A percentile compares a stretch with the other conserved stretches of the same genome.
These are phyloP conservation scores for Boletus rufocinnamomeus DNA, from an alignment of 768 basidiomycete species.

Conservation along the genomic window DNA sequence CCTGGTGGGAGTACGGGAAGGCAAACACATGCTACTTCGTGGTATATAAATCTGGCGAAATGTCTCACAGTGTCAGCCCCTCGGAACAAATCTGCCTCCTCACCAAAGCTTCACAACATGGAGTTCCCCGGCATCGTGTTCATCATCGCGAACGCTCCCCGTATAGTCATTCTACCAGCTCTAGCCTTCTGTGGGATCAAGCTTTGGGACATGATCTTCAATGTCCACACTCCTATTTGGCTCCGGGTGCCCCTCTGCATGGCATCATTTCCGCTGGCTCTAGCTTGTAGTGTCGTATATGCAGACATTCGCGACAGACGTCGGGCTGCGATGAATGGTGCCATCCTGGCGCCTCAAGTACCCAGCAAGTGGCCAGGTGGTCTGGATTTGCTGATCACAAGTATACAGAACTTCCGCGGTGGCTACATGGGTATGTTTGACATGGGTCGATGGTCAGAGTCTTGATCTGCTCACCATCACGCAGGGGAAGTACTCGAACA, in stretches of 20 bases:
- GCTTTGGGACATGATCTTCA: conserved; percentile 12
- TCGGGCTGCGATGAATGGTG: conserved; percentile 25
- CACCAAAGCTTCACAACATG: conserved; percentile 18
- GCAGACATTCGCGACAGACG: conserved; percentile 16
- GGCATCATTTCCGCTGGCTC: conserved; percentile 27
- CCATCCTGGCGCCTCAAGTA: conserved; percentile 37
- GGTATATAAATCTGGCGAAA: conserved; percentile 8
- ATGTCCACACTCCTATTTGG: conserved; percentile 18
- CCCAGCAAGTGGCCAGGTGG: conserved; percentile 39
- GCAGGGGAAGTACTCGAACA: conserved; percentile 34
- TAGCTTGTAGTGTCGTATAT: conserved; percentile 19
- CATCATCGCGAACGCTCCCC: conserved; percentile 29
- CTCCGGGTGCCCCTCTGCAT: conserved; percentile 18
- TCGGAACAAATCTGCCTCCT: neutral
- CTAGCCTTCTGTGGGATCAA: conserved; percentile 18
- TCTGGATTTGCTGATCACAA: conserved; percentile 33
- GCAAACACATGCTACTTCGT: conserved; percentile 13
- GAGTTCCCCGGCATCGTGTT: conserved; percentile 36
- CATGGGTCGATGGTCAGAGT: neutral
- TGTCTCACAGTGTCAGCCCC: conserved; percentile 1
- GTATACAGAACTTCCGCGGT: conserved; percentile 24
- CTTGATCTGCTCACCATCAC: neutral
- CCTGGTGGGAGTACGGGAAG: neutral
- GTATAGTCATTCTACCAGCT: conserved; percentile 20
- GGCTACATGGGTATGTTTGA: conserved; percentile 34